Evolutionary conservation across 2,329 filamentous ascomycete species (phyloP).

Genomic region (Xylogone sp.): DNA sequence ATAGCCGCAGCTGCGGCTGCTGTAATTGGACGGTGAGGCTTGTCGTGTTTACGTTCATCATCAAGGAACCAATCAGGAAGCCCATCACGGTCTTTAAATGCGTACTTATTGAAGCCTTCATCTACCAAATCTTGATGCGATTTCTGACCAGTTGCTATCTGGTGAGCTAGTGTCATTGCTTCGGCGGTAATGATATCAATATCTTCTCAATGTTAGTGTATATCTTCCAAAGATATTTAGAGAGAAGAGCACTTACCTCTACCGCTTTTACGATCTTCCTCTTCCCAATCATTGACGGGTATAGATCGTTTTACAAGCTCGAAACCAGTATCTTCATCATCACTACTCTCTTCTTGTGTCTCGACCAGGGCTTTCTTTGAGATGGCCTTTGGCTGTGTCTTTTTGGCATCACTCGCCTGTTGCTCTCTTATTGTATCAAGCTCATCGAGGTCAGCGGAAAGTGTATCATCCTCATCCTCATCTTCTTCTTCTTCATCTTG

Average conservation of each 20-base stretch:
- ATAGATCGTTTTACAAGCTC: conserved; percentile 56
- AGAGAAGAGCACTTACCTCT: conserved; percentile 42
- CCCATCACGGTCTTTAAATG: conserved; percentile 86
- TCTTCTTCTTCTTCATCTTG: conserved; percentile 42
- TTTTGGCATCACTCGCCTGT: conserved; percentile 21
- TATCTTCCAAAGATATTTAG: not conserved
- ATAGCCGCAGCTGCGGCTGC: conserved; percentile 88
- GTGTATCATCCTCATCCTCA: conserved; percentile 38
- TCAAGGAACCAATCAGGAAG: conserved; percentile 98
- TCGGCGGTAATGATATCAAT: conserved; percentile 99
- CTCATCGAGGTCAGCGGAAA: conserved; percentile 31
- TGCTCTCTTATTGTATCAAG: conserved; percentile 25
- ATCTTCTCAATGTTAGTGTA: conserved; percentile 46
- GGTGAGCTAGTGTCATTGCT: conserved; percentile 94
- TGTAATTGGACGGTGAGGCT: conserved; percentile 80
- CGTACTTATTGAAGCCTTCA: conserved; percentile 88
- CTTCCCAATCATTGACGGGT: conserved; percentile 60
- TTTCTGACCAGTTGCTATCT: conserved; percentile 82
- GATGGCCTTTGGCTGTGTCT: conserved; percentile 21
- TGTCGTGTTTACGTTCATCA: conserved; percentile 82
- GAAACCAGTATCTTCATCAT: conserved; percentile 47
- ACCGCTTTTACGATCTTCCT: conserved; percentile 60
- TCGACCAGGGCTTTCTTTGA: not conserved
- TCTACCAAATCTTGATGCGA: conserved; percentile 77
- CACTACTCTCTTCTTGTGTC: conserved; percentile 10